These are phyloP conservation scores for Earliella scabrosa DNA, from an alignment of 1,284 basidiomycete species.

Conservation along the genomic window DNA sequence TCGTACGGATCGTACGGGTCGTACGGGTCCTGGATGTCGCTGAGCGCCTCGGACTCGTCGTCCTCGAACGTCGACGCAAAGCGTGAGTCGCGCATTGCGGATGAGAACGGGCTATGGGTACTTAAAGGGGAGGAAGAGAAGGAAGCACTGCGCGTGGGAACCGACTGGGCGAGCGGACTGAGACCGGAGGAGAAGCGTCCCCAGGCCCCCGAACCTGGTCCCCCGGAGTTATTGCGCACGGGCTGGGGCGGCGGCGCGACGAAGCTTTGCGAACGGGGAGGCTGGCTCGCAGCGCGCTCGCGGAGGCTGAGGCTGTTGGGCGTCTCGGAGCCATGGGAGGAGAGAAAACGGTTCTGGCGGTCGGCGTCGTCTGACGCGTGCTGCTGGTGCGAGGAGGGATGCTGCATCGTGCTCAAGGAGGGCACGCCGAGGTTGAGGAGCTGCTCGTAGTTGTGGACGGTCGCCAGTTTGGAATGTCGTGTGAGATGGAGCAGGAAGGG, in stretches of 20 bases:
- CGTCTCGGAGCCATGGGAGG: slow-evolving; percentile 42
- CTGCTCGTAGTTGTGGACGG: slow-evolving; percentile 33
- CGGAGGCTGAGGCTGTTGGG: slow-evolving; percentile 39
- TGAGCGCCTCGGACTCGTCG: slow-evolving; percentile 66
- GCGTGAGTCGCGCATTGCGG: slow-evolving; percentile 65
- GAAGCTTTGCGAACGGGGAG: slow-evolving; percentile 56
- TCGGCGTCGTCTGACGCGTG: slow-evolving; percentile 40
- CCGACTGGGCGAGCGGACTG: slow-evolving; percentile 44
- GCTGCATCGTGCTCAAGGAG: slow-evolving; percentile 32
- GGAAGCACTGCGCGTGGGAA: slow-evolving; percentile 67
- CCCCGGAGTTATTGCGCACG: slow-evolving; percentile 51
- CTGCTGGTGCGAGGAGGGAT: slow-evolving; percentile 33
- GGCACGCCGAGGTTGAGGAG: slow-evolving; percentile 30
- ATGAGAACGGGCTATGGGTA: slow-evolving; percentile 55
- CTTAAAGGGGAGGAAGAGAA: slow-evolving; percentile 54
- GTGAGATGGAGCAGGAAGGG: slow-evolving; percentile 16
- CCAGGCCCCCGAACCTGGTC: slow-evolving; percentile 46
- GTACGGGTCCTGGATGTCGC: slow-evolving; percentile 43
- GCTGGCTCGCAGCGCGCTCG: slow-evolving; percentile 71
- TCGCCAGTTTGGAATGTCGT: slow-evolving; percentile 31
- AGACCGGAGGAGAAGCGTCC: slow-evolving; percentile 44
- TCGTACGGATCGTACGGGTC: slow-evolving; percentile 43
- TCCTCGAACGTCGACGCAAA: slow-evolving; percentile 75
- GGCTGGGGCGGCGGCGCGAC: slow-evolving; percentile 60
- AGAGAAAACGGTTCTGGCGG: slow-evolving; percentile 62